Conservation (phyloP, 2,329 filamentous ascomycete species). For the Paraphaeosphaeria minitans region DNA sequence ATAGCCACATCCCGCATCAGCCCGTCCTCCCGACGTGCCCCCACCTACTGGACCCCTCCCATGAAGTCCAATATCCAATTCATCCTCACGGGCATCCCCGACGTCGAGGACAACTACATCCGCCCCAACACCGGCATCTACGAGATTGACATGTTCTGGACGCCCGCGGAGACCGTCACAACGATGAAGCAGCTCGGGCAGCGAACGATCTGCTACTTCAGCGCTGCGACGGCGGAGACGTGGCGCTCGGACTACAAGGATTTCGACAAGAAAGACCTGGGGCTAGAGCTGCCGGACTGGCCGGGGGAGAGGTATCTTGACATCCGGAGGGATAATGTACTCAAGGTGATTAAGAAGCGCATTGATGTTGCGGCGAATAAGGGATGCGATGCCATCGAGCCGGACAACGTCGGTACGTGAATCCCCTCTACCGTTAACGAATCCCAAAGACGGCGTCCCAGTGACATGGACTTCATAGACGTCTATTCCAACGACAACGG, state of each 20-base stretch:
- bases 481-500: conserved; percentile 31
- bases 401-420: conserved; percentile 38
- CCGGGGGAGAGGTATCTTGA: conserved; percentile 31
- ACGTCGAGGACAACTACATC: conserved; percentile 27
- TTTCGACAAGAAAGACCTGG: conserved; percentile 24
- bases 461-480: conserved; percentile 11
- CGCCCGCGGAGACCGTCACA: conserved; percentile 21
- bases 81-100: conserved; percentile 28
- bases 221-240: conserved; percentile 29
- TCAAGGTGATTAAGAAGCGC: conserved; percentile 31
- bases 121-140: conserved; percentile 24
- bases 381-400: conserved; percentile 47
- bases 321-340: conserved; percentile 25
- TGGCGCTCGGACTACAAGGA: conserved; percentile 30
- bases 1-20: conserved; percentile 17
- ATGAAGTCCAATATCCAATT: conserved; percentile 31
- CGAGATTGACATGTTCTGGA: conserved; percentile 32
- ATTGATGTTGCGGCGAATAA: conserved; percentile 33
- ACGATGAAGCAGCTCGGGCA: conserved; percentile 24
- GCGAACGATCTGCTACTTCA: conserved; percentile 32
- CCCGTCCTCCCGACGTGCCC: conserved; percentile 7
- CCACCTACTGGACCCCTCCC: conserved; percentile 24
- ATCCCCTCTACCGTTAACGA: not conserved
- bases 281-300: conserved; percentile 28
- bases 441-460: not conserved